A percentile compares a stretch with the other conserved stretches of the same genome.
Conservation (phyloP, 495 filamentous ascomycete genomes). For the Filosporella fistucella region DNA sequence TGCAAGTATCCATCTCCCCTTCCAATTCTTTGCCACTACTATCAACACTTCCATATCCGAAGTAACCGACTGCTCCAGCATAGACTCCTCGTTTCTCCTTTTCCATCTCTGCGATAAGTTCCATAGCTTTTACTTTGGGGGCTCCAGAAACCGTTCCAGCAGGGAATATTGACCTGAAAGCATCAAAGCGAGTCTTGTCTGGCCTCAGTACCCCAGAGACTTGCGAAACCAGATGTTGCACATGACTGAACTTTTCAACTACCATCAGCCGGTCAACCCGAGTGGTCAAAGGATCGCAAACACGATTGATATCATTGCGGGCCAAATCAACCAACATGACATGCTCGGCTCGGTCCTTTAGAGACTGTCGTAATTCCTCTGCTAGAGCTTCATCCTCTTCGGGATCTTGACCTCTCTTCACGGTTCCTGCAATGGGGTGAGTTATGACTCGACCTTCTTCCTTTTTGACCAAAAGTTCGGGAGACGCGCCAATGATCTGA, state of each 20-base stretch:
- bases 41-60: slow-evolving; percentile 62
- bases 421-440: slow-evolving; percentile 94
- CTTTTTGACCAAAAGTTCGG: slow-evolving; percentile 88
- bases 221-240: slow-evolving; percentile 94
- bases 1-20: slow-evolving; percentile 97
- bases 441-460: slow-evolving; percentile 88
- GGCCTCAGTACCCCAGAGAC: slow-evolving; percentile 81
- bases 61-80: slow-evolving; percentile 95
- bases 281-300: slow-evolving; percentile 86
- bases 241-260: slow-evolving; percentile 92
- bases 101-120: slow-evolving; percentile 92
- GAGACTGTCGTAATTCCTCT: slow-evolving; percentile 65
- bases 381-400: slow-evolving; percentile 81
- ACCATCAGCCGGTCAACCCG: slow-evolving; percentile 92
- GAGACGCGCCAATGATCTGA: slow-evolving; percentile 90
- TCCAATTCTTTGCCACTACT: slow-evolving; percentile 40
- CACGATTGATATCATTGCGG: slow-evolving; percentile 92
- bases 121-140: slow-evolving; percentile 95
- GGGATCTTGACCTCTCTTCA: slow-evolving; percentile 73
- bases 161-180: slow-evolving; percentile 93
- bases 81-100: slow-evolving; percentile 91
- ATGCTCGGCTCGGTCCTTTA: slow-evolving; percentile 96
- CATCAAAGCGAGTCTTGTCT: slow-evolving; percentile 88
- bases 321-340: slow-evolving; percentile 99
- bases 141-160: slow-evolving; percentile 92